Conservation (phyloP, 1,139 yeast genomes). For the Spathaspora sp. region DNA sequence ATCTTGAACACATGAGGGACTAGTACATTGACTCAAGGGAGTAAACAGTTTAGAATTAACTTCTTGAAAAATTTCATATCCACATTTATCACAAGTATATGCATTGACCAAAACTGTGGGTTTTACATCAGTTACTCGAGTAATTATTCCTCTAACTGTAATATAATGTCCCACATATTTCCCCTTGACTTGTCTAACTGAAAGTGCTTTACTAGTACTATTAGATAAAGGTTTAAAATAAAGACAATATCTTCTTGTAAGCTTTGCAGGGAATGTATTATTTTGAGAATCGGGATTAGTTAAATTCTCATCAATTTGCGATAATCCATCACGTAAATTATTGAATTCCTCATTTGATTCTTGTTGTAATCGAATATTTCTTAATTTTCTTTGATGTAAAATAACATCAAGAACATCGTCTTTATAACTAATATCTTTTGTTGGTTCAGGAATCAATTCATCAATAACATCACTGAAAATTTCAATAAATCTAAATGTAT, state of each 20-base stretch:
- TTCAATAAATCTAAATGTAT: slow-evolving; percentile 79
- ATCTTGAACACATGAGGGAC: slow-evolving; percentile 75
- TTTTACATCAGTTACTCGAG: slow-evolving; percentile 94
- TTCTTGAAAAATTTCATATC: slow-evolving; percentile 94
- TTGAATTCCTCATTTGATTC: slow-evolving; percentile 59
- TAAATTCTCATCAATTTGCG: slow-evolving; percentile 19
- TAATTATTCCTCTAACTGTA: slow-evolving; percentile 91
- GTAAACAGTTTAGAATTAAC: slow-evolving; percentile 81
- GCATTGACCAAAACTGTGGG: slow-evolving; percentile 92
- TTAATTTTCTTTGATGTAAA: slow-evolving; percentile 80
- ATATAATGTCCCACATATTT: slow-evolving; percentile 79
- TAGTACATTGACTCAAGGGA: slow-evolving; percentile 84
- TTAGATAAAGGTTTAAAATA: slow-evolving; percentile 78
- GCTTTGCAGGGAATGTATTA: slow-evolving; percentile 74
- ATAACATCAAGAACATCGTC: slow-evolving; percentile 95
- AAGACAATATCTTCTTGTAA: slow-evolving; percentile 81
- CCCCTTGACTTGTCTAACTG: slow-evolving; percentile 91
- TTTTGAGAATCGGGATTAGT: slow-evolving; percentile 25
- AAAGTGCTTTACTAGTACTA: slow-evolving; percentile 51
- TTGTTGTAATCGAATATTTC: slow-evolving; percentile 72
- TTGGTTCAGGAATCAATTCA: slow-evolving; percentile 79
- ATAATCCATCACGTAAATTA: slow-evolving; percentile 39
- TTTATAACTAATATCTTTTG: slow-evolving; percentile 70
- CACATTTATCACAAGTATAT: slow-evolving; percentile 97
- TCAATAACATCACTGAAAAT: slow-evolving; percentile 75